phyloP scores from a whole-genome alignment of 2,329 filamentous ascomycete genomes.

The Aphanocladium album region DNA sequence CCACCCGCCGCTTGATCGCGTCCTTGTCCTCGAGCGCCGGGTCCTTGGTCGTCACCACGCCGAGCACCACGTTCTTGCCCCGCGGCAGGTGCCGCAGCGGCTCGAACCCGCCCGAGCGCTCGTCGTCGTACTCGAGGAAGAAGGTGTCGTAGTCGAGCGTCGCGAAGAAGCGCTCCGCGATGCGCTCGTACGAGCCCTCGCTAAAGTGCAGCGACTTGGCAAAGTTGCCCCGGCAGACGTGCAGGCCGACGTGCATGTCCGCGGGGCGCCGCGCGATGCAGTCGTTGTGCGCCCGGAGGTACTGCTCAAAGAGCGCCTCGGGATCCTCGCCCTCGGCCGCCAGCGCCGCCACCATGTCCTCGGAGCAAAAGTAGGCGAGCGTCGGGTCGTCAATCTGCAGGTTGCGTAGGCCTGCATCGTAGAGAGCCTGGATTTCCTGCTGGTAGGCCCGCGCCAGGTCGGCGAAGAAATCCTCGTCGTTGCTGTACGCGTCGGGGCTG shows the following conservation, averaged over 20 bases:
- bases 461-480: slow-evolving; percentile 51
- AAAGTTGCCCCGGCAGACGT: slow-evolving; percentile 57
- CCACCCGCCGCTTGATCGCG: slow-evolving; percentile 49
- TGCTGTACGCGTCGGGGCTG: slow-evolving; percentile 44
- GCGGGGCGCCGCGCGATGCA: slow-evolving; percentile 55
- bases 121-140: slow-evolving; percentile 57
- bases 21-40: slow-evolving; percentile 51
- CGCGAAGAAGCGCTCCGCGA: slow-evolving; percentile 56
- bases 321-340: slow-evolving; percentile 54
- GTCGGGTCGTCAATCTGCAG: slow-evolving; percentile 61
- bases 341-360: slow-evolving; percentile 58
- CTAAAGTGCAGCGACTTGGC: slow-evolving; percentile 59
- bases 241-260: slow-evolving; percentile 67
- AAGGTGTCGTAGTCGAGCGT: slow-evolving; percentile 57
- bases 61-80: slow-evolving; percentile 57
- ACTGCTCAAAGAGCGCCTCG: slow-evolving; percentile 62
- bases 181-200: slow-evolving; percentile 59
- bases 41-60: slow-evolving; percentile 58
- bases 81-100: slow-evolving; percentile 54
- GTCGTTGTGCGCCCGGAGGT: slow-evolving; percentile 70
- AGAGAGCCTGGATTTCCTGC: slow-evolving; percentile 49
- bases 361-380: slow-evolving; percentile 61
- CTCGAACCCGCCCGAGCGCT: slow-evolving; percentile 57
- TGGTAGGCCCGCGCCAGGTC: slow-evolving; percentile 53
- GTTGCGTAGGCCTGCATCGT: slow-evolving; percentile 50